Conservation (phyloP, 345 rosid species). For the Corymbia maculata region DNA sequence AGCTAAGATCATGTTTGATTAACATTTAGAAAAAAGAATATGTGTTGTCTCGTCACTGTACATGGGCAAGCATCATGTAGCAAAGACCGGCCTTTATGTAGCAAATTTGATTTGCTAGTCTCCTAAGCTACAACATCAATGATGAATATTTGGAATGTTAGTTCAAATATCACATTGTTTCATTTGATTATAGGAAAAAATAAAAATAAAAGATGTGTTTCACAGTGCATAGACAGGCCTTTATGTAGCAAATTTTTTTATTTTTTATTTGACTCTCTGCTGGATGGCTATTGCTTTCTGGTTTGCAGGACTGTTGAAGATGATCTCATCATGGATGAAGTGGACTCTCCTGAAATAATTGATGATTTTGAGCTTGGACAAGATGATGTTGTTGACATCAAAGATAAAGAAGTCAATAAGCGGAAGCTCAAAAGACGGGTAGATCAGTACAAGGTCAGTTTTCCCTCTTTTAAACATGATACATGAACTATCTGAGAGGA, state of each 20-base stretch:
- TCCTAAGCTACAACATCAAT: neutral
- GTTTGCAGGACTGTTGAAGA: constrained; percentile 70
- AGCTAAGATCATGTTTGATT: neutral
- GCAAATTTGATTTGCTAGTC: neutral
- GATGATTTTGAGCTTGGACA: constrained; percentile 93
- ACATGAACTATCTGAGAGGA: neutral
- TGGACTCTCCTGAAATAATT: constrained; percentile 65
- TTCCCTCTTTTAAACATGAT: neutral
- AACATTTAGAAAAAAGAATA: neutral
- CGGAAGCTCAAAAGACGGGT: constrained; percentile 66
- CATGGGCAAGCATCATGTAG: neutral
- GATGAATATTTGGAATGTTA: neutral
- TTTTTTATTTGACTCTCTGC: neutral
- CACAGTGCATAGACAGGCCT: neutral
- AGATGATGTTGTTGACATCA: constrained; percentile 74
- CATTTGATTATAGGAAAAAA: neutral
- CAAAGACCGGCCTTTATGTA: neutral
- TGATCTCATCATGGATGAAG: constrained; percentile 77
- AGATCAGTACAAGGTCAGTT: constrained; percentile 62
- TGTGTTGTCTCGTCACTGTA: neutral
- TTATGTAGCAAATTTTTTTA: neutral
- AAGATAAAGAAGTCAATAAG: constrained; percentile 82
- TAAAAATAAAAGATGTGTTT: neutral
- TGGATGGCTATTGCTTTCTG: neutral
- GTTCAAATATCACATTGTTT: neutral